Evolutionary conservation across 352 stramenopile species (phyloP).

Genomic region (Pythium scleroteichum): DNA sequence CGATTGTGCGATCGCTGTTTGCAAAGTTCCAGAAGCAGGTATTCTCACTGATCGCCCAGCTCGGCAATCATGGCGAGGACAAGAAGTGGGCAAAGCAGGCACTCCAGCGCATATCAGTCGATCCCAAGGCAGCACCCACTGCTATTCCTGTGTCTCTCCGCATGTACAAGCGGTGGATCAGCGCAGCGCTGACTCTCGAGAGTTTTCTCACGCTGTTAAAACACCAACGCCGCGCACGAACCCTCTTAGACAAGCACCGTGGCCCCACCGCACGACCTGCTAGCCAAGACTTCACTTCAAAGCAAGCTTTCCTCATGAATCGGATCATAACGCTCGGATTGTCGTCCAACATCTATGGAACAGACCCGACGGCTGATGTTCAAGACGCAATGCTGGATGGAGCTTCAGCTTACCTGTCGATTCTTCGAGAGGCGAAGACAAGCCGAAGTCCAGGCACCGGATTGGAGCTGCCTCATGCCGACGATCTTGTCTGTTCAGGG

Average conservation of each 20-base stretch:
- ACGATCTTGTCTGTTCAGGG: slow-evolving; percentile 32
- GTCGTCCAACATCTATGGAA: background rate
- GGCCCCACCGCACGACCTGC: background rate
- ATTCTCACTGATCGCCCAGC: slow-evolving; percentile 29
- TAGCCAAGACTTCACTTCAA: background rate
- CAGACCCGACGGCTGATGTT: background rate
- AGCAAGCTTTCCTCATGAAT: background rate
- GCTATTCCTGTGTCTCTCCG: slow-evolving; percentile 1
- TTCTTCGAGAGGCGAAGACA: background rate
- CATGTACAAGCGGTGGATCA: slow-evolving; percentile 16
- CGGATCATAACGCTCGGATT: slow-evolving; percentile 9
- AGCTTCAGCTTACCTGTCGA: slow-evolving; percentile 1
- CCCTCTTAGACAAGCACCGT: slow-evolving; percentile 13
- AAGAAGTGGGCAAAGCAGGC: slow-evolving; percentile 31
- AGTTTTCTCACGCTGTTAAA: slow-evolving; percentile 21
- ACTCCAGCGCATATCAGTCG: slow-evolving; percentile 2
- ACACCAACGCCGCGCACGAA: slow-evolving; percentile 12
- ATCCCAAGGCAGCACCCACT: background rate
- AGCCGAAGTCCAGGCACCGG: too few species aligned
- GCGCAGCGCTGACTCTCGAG: slow-evolving; percentile 14
- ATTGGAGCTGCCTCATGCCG: slow-evolving; percentile 4
- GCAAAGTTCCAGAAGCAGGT: slow-evolving; percentile 20
- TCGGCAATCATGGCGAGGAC: slow-evolving; percentile 35
- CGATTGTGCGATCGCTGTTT: slow-evolving; percentile 22
- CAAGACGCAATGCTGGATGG: slow-evolving; percentile 10